Percentiles rank a stretch among this genome's conserved stretches.
phyloP scores from a whole-genome alignment of 1,139 yeast genomes.

The Wickerhamomyces sp. region DNA sequence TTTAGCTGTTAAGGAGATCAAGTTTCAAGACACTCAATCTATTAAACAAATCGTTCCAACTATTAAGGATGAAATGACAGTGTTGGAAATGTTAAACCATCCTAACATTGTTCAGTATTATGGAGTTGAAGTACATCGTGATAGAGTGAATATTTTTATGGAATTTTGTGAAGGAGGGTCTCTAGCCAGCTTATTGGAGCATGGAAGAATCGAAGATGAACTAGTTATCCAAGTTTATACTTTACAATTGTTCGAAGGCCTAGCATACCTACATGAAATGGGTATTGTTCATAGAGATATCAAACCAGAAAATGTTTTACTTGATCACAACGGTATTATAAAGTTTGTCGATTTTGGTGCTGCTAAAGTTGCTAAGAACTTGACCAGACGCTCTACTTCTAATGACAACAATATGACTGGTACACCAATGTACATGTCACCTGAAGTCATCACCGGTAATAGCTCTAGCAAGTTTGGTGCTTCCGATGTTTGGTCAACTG shows the following conservation, averaged over 20 bases:
- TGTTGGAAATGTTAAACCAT: slow-evolving; percentile 88
- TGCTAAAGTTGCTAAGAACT: slow-evolving; percentile 76
- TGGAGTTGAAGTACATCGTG: slow-evolving; percentile 97
- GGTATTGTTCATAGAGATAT: slow-evolving; percentile 98
- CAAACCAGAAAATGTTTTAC: slow-evolving; percentile 88
- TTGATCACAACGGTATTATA: slow-evolving; percentile 90
- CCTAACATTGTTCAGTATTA: slow-evolving; percentile 95
- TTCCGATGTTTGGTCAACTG: slow-evolving; percentile 79
- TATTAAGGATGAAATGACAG: slow-evolving; percentile 95
- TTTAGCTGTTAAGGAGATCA: slow-evolving; percentile 94
- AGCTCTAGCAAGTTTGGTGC: slow-evolving; percentile 69
- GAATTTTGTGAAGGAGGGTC: slow-evolving; percentile 98
- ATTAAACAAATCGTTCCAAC: slow-evolving; percentile 83
- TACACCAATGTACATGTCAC: slow-evolving; percentile 99
- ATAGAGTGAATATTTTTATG: slow-evolving; percentile 93
- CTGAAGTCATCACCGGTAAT: slow-evolving; percentile 88
- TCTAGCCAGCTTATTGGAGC: slow-evolving; percentile 72
- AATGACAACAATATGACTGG: slow-evolving; percentile 65
- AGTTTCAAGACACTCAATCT: slow-evolving; percentile 85
- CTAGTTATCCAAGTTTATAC: slow-evolving; percentile 88
- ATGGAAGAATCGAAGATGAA: slow-evolving; percentile 95
- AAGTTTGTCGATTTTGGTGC: slow-evolving; percentile 98
- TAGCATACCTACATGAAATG: slow-evolving; percentile 89
- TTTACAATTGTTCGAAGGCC: slow-evolving; percentile 89
- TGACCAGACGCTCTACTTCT: slow-evolving; percentile 31